Conservation (phyloP, 805 yeast genomes). For the Starmera quercuum region DNA sequence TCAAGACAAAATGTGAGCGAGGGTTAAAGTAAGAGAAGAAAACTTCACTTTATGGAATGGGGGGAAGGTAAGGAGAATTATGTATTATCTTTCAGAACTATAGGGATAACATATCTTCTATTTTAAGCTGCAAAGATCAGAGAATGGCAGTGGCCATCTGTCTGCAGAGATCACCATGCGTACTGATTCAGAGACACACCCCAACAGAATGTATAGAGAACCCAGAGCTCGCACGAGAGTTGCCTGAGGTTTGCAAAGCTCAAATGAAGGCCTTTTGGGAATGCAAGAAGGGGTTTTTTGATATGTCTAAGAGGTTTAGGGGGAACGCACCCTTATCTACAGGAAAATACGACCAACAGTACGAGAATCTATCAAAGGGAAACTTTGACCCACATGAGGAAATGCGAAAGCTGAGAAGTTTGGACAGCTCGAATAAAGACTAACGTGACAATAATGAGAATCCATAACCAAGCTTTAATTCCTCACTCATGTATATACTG, state of each 20-base stretch:
- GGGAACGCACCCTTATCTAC: constrained; percentile 93
- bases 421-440: constrained; percentile 48
- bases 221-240: constrained; percentile 64
- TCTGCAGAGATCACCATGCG: constrained; percentile 94
- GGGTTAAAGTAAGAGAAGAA: too few species aligned
- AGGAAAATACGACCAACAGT: constrained; percentile 87
- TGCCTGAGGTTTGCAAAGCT: constrained; percentile 85
- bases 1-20: too few species aligned
- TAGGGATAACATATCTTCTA: neutral
- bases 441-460: neutral
- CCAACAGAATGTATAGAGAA: constrained; percentile 84
- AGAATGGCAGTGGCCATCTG: constrained; percentile 94
- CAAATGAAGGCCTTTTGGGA: constrained; percentile 82
- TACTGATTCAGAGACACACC: constrained; percentile 77
- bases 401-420: constrained; percentile 56
- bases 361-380: constrained; percentile 71
- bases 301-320: constrained; percentile 82
- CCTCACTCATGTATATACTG: neutral
- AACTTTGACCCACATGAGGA: constrained; percentile 79
- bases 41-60: too few species aligned
- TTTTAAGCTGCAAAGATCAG: constrained; percentile 80
- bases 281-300: constrained; percentile 86
- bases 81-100: neutral
- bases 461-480: too few species aligned
- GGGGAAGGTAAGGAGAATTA: constrained; percentile 37